Base-by-base conservation (phyloP, 306 rosid species). In the Citrullus amarus region DNA sequence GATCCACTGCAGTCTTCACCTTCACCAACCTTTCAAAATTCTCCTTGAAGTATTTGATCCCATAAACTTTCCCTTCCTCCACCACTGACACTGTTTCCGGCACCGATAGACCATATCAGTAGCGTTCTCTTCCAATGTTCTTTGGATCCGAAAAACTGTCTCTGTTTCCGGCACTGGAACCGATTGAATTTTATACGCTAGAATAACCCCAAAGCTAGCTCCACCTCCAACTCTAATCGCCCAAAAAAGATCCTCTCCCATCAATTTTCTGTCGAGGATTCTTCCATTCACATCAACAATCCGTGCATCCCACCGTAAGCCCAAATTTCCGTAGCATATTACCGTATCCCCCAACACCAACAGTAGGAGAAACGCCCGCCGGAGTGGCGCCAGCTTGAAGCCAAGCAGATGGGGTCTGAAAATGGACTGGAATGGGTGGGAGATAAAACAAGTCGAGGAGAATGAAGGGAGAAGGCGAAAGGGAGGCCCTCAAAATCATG, bases 301-400 rank as follows among this genome's bases (percentile, higher is more conserved):
- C 28, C 13, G 70, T 0, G 94, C 94, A 55, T 89, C 91, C 48
- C 48, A 43, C 48, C 48, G 12, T 8, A 43, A 43, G 48, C 48
- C 12, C 48, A 43, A 43, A 43, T 43, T 43, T 43, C 48, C 48
- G 87, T 48, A 9, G 86, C 87, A 66, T 86, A 50, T 50, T 50
- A 50, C 98, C 98, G 51, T 88, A 91, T 4, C 89, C 97, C 5
- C 96, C 94, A n/a, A 87, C 62, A 0, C 93, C 96, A 30, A 91
- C 75, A 4, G 57, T 81, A 12, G 93, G 87, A 79, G 91, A 91
- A 61, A 85, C 75, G 13, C 94, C 93, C 13, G 91, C 96, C 20
- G 93, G 96, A 80, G 92, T 91, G 6, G 92, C 91, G 1, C 98
- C 94, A 0, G 91, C 68, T 68, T 91, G 89, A 69, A 91, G 80